Conservation (phyloP, 2,329 filamentous ascomycete genomes). For the Penicillium rolfsii region DNA sequence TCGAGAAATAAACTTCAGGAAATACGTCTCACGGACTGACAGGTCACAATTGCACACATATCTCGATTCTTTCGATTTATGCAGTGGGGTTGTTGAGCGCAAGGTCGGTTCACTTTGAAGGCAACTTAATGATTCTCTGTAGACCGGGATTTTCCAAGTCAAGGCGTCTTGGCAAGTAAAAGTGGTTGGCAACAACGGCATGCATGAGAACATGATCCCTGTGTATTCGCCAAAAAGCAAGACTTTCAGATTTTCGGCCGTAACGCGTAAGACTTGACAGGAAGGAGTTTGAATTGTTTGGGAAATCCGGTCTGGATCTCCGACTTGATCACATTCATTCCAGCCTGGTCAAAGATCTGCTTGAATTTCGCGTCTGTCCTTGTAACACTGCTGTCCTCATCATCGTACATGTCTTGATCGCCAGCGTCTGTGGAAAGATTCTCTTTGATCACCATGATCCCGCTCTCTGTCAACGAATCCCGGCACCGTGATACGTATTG, state of each 20-base stretch:
- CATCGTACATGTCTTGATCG: conserved; percentile 71
- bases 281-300: conserved; percentile 63
- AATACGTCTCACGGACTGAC: not conserved
- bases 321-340: conserved; percentile 67
- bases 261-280: conserved; percentile 78
- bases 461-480: conserved; percentile 48
- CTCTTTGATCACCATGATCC: conserved; percentile 74
- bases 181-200: not conserved
- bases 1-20: not conserved
- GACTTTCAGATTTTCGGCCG: conserved; percentile 49
- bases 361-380: conserved; percentile 74
- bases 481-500: conserved; percentile 67
- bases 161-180: not conserved
- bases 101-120: not conserved
- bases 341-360: conserved; percentile 69
- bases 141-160: not conserved
- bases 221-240: not conserved
- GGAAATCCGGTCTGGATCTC: conserved; percentile 76
- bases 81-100: not conserved
- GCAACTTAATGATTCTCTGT: too few relatives aligned
- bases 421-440: conserved; percentile 64
- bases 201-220: not conserved
- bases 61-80: not conserved
- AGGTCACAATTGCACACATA: not conserved
- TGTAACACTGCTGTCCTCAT: conserved; percentile 75